A percentile compares a stretch with the other conserved stretches of the same genome.
Conservation (phyloP, 2,329 filamentous ascomycete genomes). For the Cordyceps pruinosa region DNA sequence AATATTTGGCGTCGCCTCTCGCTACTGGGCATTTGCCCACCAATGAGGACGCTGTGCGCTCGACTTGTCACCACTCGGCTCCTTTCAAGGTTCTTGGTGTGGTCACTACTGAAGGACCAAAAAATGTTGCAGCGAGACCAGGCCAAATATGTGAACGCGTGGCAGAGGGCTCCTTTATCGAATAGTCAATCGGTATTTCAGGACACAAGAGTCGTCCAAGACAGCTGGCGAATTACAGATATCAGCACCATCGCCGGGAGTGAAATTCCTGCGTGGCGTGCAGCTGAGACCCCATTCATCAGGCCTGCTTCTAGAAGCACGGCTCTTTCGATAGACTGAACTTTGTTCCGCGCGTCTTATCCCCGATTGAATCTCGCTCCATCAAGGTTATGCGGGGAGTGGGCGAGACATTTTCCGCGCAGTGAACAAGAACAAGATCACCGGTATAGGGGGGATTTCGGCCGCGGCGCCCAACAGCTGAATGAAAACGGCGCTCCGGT, state of each 20-base stretch:
- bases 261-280: too few species aligned
- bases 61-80: background rate
- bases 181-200: background rate
- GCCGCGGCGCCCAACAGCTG: background rate
- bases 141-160: too few species aligned
- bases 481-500: background rate
- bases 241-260: too few species aligned
- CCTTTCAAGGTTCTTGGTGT: constrained; percentile 3
- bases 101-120: too few species aligned
- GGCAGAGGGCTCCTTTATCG: background rate
- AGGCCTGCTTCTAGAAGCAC: background rate
- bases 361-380: background rate
- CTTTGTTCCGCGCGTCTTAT: background rate
- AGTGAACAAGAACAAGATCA: background rate
- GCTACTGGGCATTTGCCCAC: constrained; percentile 1
- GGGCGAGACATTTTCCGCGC: background rate
- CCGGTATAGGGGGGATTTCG: background rate
- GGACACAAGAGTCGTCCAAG: background rate
- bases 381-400: constrained; percentile 6
- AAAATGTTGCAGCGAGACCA: too few species aligned
- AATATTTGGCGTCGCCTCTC: background rate
- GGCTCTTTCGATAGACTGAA: background rate
- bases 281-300: too few species aligned
- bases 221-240: background rate
- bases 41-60: background rate